Percentiles rank a stretch among this genome's conserved stretches.
These are phyloP conservation scores for Hymenoscyphus repandus DNA, from an alignment of 2,329 filamentous ascomycete species.

Conservation along the genomic window DNA sequence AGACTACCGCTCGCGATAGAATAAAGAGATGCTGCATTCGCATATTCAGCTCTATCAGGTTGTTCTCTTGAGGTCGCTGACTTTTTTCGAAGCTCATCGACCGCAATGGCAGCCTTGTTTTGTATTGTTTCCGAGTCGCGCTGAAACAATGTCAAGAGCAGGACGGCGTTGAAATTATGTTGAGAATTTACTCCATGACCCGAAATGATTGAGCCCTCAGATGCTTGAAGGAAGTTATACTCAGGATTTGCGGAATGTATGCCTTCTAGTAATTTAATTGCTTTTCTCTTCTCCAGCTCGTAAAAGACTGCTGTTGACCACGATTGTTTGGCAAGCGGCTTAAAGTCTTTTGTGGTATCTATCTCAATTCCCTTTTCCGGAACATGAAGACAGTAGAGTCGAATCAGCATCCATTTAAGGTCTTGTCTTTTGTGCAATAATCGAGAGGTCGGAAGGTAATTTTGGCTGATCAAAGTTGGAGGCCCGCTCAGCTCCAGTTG, in stretches of 20 bases:
- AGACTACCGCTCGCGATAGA: conserved; percentile 32
- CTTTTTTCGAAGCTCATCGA: conserved; percentile 15
- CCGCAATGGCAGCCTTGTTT: conserved; percentile 2
- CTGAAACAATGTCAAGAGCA: too few species aligned
- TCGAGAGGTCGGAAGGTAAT: conserved; percentile 3
- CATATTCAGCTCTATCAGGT: conserved; percentile 28
- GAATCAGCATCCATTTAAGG: conserved; percentile 12
- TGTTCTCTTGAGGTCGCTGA: conserved; percentile 22
- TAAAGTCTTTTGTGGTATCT: conserved; percentile 8
- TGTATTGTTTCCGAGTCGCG: conserved; percentile 2
- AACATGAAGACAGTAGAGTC: conserved; percentile 13
- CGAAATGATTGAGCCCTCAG: neutral
- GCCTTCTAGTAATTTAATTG: conserved; percentile 8
- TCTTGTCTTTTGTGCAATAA: neutral
- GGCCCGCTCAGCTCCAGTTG: neutral
- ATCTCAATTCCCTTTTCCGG: conserved; percentile 12
- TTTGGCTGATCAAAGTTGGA: too few species aligned
- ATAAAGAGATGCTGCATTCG: conserved; percentile 26
- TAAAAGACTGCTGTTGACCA: conserved; percentile 14
- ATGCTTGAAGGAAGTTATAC: conserved; percentile 6
- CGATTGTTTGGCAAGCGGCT: conserved; percentile 4
- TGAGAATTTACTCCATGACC: too few species aligned
- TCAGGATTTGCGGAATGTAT: conserved; percentile 2
- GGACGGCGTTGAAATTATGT: too few species aligned
- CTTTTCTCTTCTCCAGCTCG: conserved; percentile 7